phyloP scores from a whole-genome alignment of 345 rosid genomes.

The Diplotaxis tenuifolia region DNA sequence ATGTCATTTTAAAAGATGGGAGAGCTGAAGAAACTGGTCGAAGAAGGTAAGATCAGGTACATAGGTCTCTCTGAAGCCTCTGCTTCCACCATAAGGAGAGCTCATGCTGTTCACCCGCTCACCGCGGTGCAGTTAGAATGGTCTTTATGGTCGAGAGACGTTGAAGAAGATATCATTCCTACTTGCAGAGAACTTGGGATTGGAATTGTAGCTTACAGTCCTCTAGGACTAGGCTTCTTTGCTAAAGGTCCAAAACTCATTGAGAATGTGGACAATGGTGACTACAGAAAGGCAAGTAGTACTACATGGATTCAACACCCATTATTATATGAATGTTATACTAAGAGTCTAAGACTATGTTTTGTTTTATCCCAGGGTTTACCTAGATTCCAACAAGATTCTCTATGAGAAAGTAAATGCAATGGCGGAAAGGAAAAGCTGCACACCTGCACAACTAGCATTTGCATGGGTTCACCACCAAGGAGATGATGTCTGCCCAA shows the following conservation, averaged over 20 bases:
- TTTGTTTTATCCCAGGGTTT: background rate
- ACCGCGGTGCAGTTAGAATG: background rate
- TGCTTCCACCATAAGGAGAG: background rate
- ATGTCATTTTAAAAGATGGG: background rate
- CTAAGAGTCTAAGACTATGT: background rate
- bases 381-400: background rate
- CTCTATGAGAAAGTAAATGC: background rate
- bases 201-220: background rate
- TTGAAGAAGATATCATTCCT: background rate
- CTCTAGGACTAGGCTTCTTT: background rate
- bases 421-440: background rate
- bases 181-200: background rate
- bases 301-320: background rate
- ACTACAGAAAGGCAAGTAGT: background rate
- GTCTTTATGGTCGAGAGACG: background rate
- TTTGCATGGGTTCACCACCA: background rate
- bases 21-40: background rate
- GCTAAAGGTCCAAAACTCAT: background rate
- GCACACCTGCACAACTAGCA: background rate
- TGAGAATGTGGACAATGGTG: background rate
- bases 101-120: background rate
- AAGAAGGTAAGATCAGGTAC: background rate
- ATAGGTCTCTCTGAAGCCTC: background rate
- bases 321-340: background rate
- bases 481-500: background rate